Percentiles rank a stretch among this genome's conserved stretches.
Conservation (phyloP, 495 filamentous ascomycete genomes). For the Cercophora scortea region DNA sequence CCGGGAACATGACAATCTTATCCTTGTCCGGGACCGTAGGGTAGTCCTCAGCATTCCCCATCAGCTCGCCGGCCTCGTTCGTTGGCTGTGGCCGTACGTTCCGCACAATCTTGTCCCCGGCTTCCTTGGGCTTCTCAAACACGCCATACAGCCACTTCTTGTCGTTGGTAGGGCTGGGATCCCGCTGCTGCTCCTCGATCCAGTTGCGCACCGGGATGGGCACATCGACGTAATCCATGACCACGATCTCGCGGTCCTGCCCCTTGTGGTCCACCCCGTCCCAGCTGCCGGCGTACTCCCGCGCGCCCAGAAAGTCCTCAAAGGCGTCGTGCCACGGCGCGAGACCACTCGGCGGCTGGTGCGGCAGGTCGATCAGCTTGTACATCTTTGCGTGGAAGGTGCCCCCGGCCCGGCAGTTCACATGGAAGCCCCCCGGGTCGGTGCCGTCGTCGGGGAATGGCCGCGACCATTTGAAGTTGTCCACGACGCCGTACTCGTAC, state of each 20-base stretch:
- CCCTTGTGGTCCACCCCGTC: slow-evolving; percentile 29
- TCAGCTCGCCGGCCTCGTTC: not conserved
- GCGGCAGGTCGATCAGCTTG: slow-evolving; percentile 19
- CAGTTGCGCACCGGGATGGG: slow-evolving; percentile 16
- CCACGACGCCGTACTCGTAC: slow-evolving; percentile 21
- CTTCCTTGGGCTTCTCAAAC: slow-evolving; percentile 20
- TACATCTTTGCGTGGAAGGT: slow-evolving; percentile 23
- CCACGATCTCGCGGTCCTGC: slow-evolving; percentile 20
- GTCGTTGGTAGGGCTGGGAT: slow-evolving; percentile 4
- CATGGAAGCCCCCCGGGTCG: slow-evolving; percentile 20
- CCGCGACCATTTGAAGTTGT: slow-evolving; percentile 21
- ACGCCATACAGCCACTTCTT: slow-evolving; percentile 21
- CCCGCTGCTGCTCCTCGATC: slow-evolving; percentile 25
- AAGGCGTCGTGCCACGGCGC: slow-evolving; percentile 19
- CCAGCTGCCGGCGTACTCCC: slow-evolving; percentile 21
- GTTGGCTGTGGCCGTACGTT: slow-evolving; percentile 9
- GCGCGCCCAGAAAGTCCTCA: slow-evolving; percentile 12
- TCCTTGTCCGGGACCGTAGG: slow-evolving; percentile 13
- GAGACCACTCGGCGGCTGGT: slow-evolving; percentile 13
- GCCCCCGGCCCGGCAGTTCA: slow-evolving; percentile 16
- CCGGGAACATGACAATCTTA: slow-evolving; percentile 28
- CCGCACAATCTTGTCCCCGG: slow-evolving; percentile 8
- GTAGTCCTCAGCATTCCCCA: not conserved
- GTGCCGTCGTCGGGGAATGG: slow-evolving; percentile 26
- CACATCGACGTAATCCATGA: slow-evolving; percentile 28